Evolutionary conservation across 2,329 filamentous ascomycete species (phyloP), one percentile per base, ranked within the genome.

Genomic region (Aspergillus pseudoglaucus): DNA sequence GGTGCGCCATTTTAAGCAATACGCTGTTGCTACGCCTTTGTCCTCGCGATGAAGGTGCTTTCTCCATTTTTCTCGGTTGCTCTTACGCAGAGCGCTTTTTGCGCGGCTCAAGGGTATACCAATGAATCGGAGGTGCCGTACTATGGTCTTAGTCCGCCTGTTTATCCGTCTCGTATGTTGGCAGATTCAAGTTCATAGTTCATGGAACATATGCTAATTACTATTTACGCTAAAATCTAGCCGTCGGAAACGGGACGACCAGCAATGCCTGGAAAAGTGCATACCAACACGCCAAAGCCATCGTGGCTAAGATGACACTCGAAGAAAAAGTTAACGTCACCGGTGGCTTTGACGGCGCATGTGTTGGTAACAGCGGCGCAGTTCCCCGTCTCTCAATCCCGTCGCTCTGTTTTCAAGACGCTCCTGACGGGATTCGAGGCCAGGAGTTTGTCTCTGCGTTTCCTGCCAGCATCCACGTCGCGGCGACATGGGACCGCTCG

Each of bases 361-460:
- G 62, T 32, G 61, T 63, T n/a, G 62, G 62, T 10, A 64, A 64
- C 30, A 59, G 62, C n/a, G 54, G 58, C 3, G 54, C 61, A 6
- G 62, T 63, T 25, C 55, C 56, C 4, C 57, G 58, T 22, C 58
- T 63, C 22, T 59, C 55, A 20, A 64, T 66, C 41, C 56, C 51
- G 8, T 59, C 58, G 17, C 52, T 66, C 10, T 66, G 63, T 42
- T 45, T 66, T 1, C 61, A 64, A 37, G 58, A 65, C 25, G 59
- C 60, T 0, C 63, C 62, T 0, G 44, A 60, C 41, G 85, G 86
- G 15, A 73, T 90, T n/a, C 79, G 84, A 5, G 77, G 79, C 12
- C 80, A 83, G 3, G 84, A 88, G 53, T 81, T 85, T 52, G 79
- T 83, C 42, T 88, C 85, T 1, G 84, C 81, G 0, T 90, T 90